Percentiles rank a stretch among this genome's conserved stretches.
phyloP scores from a whole-genome alignment of 257 asterid species.

The Solanum chiquidenum region DNA sequence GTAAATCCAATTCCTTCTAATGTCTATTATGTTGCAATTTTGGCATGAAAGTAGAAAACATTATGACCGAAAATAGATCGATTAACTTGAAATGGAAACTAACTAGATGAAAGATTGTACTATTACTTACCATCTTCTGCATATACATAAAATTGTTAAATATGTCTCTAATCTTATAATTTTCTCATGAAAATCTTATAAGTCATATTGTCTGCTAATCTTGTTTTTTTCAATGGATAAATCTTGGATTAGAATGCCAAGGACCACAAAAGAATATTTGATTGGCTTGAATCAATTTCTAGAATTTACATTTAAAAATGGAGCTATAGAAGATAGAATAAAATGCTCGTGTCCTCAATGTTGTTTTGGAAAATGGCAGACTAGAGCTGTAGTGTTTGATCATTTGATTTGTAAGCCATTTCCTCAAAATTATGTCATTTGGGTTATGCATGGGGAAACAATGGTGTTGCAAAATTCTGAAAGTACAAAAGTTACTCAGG shows the following conservation, averaged over 20 bases:
- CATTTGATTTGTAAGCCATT: background rate
- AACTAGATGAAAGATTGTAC: background rate
- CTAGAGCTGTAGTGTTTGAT: background rate
- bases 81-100: background rate
- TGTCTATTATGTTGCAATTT: background rate
- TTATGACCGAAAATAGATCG: background rate
- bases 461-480: background rate
- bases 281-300: background rate
- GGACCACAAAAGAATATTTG: too few species aligned
- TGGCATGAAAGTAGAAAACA: slow-evolving; percentile 12
- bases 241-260: too few species aligned
- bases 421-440: background rate
- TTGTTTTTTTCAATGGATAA: too few species aligned
- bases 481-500: background rate
- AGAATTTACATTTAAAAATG: background rate
- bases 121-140: slow-evolving; percentile 75
- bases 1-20: too few species aligned
- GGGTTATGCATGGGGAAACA: background rate
- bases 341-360: background rate
- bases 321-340: background rate
- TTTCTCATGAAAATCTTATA: too few species aligned
- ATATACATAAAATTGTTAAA: slow-evolving; percentile 15
- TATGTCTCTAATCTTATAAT: too few species aligned
- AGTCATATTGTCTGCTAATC: too few species aligned
- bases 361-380: background rate